Conservation (phyloP, 371 early-diverging fungal species). For the Mortierella sp. region DNA sequence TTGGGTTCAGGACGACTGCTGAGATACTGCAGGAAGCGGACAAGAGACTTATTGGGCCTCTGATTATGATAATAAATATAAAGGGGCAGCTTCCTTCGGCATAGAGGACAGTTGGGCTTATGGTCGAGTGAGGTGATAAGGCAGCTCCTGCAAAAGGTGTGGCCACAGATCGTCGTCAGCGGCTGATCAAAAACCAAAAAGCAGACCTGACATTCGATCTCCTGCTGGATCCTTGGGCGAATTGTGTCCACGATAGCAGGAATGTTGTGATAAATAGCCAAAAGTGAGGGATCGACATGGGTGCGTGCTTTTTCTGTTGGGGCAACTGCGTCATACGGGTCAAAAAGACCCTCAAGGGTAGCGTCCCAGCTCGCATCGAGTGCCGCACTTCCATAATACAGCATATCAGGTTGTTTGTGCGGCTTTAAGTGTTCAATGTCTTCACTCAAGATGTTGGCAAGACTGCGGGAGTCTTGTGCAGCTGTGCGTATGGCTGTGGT, state of each 20-base stretch:
- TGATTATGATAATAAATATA: constrained; percentile 51
- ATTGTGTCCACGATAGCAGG: constrained; percentile 21
- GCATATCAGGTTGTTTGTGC: constrained; percentile 25
- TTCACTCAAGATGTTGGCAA: constrained; percentile 16
- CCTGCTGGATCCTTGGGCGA: constrained; percentile 38
- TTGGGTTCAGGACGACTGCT: constrained; percentile 15
- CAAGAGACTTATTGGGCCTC: constrained; percentile 37
- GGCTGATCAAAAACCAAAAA: constrained; percentile 64
- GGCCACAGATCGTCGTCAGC: constrained; percentile 76
- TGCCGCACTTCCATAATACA: constrained; percentile 15
- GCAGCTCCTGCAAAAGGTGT: constrained; percentile 75
- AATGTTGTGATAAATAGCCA: constrained; percentile 21
- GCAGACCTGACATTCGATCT: constrained; percentile 74
- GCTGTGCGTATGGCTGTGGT: constrained; percentile 25
- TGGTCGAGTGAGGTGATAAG: constrained; percentile 63
- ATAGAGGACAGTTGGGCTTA: constrained; percentile 58
- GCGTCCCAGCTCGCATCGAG: constrained; percentile 18
- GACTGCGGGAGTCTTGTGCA: constrained; percentile 1
- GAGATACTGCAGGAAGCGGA: constrained; percentile 38
- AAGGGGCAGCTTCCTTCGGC: constrained; percentile 57
- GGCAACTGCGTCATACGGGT: constrained; percentile 11
- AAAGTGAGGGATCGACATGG: background rate
- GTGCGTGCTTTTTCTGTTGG: too few species aligned
- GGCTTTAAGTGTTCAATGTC: constrained; percentile 11
- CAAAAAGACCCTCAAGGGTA: constrained; percentile 21